Evolutionary conservation across 495 filamentous ascomycete genomes (phyloP), one percentile per base, ranked within the genome.

Genomic region (Clavariopsis aquatica): DNA sequence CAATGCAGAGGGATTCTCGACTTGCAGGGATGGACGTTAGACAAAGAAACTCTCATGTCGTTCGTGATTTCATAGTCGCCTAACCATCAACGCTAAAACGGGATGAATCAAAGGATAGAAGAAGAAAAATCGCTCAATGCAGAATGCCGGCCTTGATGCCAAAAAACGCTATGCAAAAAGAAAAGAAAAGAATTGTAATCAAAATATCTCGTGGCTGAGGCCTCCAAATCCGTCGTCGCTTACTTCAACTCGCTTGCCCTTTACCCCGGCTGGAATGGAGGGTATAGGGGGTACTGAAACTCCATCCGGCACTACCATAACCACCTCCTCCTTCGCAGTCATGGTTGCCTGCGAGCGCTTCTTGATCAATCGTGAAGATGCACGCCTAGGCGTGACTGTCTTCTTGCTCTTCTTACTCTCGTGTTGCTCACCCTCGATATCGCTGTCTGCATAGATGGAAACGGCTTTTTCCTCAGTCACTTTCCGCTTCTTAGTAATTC

Each of bases 401-500:
- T 52, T 51, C 36, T 49, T 63, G 24, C 22, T 57, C 27, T 52
- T 51, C 36, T 49, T 64, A 27, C 38, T 57, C 27, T 28, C 23
- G 12, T 62, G 58, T 27, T 53, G 58, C 46, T 53, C 26, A 10
- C 38, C 22, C 3, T 23, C 23, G 2, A 19, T 12, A 26, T 72
- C 66, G 43, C 68, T 64, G 27, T 73, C 72, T 6, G 34, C 38
- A 20, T 66, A 62, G 7, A 31, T 59, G 19, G 54, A 31, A 20
- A 52, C 28, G 3, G 73, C 66, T 47, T 71, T 70, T 13, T 60
- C 69, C 4, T 65, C 53, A 38, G 10, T 41, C 3, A 46, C 45
- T 59, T 74, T 75, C 55, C 73, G 64, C 65, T 75, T 75, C 55
- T 74, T 72, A 10, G 53, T 60, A 45, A 64, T 47, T 20, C 62